Evolutionary conservation across 2,329 filamentous ascomycete species (phyloP), one percentile per base, ranked within the genome.

Genomic region (Fusarium tricinctum): DNA sequence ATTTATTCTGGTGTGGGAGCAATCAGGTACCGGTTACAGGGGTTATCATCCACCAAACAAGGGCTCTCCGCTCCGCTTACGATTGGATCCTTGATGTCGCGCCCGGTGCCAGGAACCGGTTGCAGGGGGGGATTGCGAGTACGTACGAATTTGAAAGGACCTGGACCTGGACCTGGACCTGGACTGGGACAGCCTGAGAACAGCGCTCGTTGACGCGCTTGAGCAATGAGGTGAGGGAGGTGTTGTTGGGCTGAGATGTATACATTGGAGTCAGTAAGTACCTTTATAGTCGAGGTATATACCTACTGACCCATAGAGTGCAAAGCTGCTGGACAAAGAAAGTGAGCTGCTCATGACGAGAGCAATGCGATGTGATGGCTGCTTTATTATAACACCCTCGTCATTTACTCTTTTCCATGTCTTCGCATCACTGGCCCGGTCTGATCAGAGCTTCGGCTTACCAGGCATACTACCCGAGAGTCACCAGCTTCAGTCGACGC

Each of bases 1-100:
- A 19, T 28, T 35, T 39, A 26, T 46, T 48, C 47, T 68, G 67
- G 68, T 70, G 68, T 70, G 68, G 63, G 63, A 70, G 65, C 64
- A 69, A 65, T 69, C 71, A 73, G 71, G 71, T 72, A 73, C 71
- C 67, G 62, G 65, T 60, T 68, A 68, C 71, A 73, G 69, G 71
- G 71, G 71, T 50, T 63, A 43, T 32, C 43, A 39, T 65, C 63
- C 55, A 49, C 71, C 69, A 71, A 66, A 72, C 66, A 63, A 69
- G 63, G 57, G 66, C 57, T 60, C 59, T 60, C 68, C 52, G 50
- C 71, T 67, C 42, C 59, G 48, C 35, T 61, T 54, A 56, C 47
- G 58, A 55, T 62, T 62, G 58, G 57, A 55, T 56, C 59, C 51
- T 50, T 50, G 51, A 63, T 58, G 51, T 63, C 26, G 60, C 58